Base-by-base conservation (phyloP, 352 stramenopile genomes). In the Plasmopara viticola region DNA sequence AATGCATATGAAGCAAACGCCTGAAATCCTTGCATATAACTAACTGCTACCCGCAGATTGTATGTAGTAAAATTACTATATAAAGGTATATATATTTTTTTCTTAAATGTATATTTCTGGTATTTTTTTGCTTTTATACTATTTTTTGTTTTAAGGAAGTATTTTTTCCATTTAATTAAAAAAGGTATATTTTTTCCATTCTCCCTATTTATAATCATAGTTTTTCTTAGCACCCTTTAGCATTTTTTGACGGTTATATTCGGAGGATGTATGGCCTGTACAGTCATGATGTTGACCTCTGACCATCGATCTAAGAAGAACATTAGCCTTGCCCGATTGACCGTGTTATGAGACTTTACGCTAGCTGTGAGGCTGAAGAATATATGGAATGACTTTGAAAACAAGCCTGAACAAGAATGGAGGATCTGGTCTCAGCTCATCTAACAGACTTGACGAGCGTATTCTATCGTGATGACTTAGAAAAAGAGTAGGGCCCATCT, bases 401-500 rank as follows among this genome's bases (percentile, higher is more conserved):
- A 25, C 20, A 25, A 25, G 20, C 20, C 20, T 25, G 20, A 25
- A 25, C 20, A 35, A 35, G 10, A 35, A 35, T 8, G 6, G 31
- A 35, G 10, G 31, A 12, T 12, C 31, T 5, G 2, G 31, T 12
- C 10, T 35, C 10, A 12, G 10, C 31, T 35, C 4, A 35, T 12
- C 20, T 25, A 25, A 25, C 20, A 8, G 31, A 5, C 10, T 35
- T 35, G 5, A 35, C 10, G 7, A 35, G 31, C 10, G 31, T 35
- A 1, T 12, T 12, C 31, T 12, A 35, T 35, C 10, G 31, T 35
- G 31, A 35, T 35, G 10, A 35, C 10, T 12, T 25, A 25, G 20
- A 57, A n/a, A 35, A 40, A 38, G 50, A 12, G 7, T 31, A 57
- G 14, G 48, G 46, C 13, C 20, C 20, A 25, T 25, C 20, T 25